Conservation (phyloP, 192 early-diverging fungal genomes). For the Kappamyces sp. region DNA sequence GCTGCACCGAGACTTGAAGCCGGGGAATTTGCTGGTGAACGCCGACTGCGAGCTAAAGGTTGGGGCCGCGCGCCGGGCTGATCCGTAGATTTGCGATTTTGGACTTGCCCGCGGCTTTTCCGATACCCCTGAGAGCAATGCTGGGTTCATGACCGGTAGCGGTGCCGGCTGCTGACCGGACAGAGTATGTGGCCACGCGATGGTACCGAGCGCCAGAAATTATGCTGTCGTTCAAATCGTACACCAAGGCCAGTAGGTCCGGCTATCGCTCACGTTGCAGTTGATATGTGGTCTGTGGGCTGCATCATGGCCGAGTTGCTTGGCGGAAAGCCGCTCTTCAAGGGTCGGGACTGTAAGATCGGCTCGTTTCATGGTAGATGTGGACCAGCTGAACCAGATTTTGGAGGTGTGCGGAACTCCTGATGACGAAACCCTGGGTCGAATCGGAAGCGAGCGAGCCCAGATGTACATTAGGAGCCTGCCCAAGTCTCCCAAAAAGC, state of each 20-base stretch:
- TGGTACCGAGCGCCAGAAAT: slow-evolving; percentile 96
- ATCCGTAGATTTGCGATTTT: slow-evolving; percentile 5
- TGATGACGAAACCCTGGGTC: slow-evolving; percentile 61
- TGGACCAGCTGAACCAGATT: slow-evolving; percentile 91
- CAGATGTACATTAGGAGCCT: slow-evolving; percentile 84
- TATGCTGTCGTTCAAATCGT: slow-evolving; percentile 89
- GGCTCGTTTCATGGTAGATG: slow-evolving; percentile 40
- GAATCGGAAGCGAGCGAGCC: slow-evolving; percentile 75
- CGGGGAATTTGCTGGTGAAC: slow-evolving; percentile 81
- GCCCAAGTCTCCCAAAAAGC: slow-evolving; percentile 73
- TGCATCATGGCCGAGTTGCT: slow-evolving; percentile 22
- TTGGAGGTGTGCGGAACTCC: slow-evolving; percentile 82
- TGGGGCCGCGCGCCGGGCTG: background rate
- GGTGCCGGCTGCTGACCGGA: slow-evolving; percentile 71
- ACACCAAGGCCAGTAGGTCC: slow-evolving; percentile 73
- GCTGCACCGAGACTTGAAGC: slow-evolving; percentile 87
- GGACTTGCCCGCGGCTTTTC: slow-evolving; percentile 32
- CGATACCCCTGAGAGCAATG: slow-evolving; percentile 70
- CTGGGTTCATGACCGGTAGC: slow-evolving; percentile 87
- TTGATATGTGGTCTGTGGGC: slow-evolving; percentile 27
- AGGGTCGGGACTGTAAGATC: slow-evolving; percentile 16
- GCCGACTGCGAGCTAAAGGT: slow-evolving; percentile 87
- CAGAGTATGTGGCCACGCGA: slow-evolving; percentile 90
- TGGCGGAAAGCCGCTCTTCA: slow-evolving; percentile 18
- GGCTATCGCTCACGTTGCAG: background rate